Evolutionary conservation across 1,284 basidiomycete genomes (phyloP).

Genomic region (Peniophora sp.): DNA sequence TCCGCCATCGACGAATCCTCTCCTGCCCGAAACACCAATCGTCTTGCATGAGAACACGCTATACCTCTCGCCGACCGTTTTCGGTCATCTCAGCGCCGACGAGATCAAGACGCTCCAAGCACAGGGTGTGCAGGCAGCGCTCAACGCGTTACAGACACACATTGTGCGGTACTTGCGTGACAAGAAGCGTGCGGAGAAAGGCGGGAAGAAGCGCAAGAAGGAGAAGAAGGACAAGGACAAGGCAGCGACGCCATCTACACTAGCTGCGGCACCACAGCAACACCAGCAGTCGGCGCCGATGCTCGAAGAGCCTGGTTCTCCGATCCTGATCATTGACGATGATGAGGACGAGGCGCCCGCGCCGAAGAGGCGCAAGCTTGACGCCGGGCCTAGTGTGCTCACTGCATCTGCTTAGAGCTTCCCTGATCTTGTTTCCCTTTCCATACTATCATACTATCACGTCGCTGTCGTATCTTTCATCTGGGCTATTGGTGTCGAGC

Average conservation of each 20-base stretch:
- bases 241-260: constrained; percentile 24
- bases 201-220: constrained; percentile 34
- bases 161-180: constrained; percentile 85
- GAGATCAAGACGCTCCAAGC: constrained; percentile 72
- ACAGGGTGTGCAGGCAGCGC: constrained; percentile 76
- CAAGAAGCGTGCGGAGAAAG: constrained; percentile 42
- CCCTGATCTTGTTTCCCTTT: too few species aligned
- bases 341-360: constrained; percentile 13
- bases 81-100: constrained; percentile 68
- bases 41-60: constrained; percentile 80
- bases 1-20: constrained; percentile 21
- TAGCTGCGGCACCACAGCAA: constrained; percentile 16
- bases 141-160: constrained; percentile 77
- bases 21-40: constrained; percentile 58
- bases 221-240: constrained; percentile 27
- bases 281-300: constrained; percentile 21
- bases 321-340: constrained; percentile 50
- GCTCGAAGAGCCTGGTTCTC: constrained; percentile 28
- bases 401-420: too few species aligned
- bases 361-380: constrained; percentile 11
- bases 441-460: too few species aligned
- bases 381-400: not conserved
- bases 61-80: constrained; percentile 79
- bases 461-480: too few species aligned
- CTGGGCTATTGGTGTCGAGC: too few species aligned